Percentiles rank a stretch among this genome's conserved stretches.
These are phyloP conservation scores for Boletus reticuloceps DNA, from an alignment of 768 basidiomycete species.

Conservation along the genomic window DNA sequence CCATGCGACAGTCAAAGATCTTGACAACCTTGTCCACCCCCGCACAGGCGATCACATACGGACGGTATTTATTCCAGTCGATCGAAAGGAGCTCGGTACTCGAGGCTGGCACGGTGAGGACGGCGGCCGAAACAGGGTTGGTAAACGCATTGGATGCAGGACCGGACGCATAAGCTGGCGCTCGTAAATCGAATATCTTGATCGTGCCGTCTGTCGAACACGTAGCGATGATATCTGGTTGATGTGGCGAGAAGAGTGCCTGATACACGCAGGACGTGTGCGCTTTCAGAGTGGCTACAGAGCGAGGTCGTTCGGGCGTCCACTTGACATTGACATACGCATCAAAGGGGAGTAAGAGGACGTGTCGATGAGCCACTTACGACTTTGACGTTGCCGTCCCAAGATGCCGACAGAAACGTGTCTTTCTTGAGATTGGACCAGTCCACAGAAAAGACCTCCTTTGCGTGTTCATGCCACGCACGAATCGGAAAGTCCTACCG, in stretches of 20 bases:
- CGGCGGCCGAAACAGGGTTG: constrained; percentile 65
- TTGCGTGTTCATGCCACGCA: constrained; percentile 91
- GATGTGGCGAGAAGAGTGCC: constrained; percentile 90
- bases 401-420: constrained; percentile 80
- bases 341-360: background rate
- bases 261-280: constrained; percentile 87
- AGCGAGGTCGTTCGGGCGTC: constrained; percentile 78
- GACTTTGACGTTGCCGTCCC: constrained; percentile 90
- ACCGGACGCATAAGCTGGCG: constrained; percentile 56
- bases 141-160: constrained; percentile 57
- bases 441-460: constrained; percentile 91
- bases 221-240: constrained; percentile 75
- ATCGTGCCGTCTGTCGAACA: constrained; percentile 87
- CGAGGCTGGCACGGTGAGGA: constrained; percentile 75
- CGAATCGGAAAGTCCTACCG: constrained; percentile 82
- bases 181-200: constrained; percentile 76
- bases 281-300: constrained; percentile 77
- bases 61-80: constrained; percentile 93
- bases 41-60: constrained; percentile 70
- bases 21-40: constrained; percentile 76
- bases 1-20: constrained; percentile 89
- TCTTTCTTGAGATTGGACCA: constrained; percentile 96
- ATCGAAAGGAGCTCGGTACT: constrained; percentile 75
- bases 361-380: constrained; percentile 45
- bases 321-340: constrained; percentile 50